phyloP scores from a whole-genome alignment of 2,329 filamentous ascomycete species.

The Diaporthe capsici region DNA sequence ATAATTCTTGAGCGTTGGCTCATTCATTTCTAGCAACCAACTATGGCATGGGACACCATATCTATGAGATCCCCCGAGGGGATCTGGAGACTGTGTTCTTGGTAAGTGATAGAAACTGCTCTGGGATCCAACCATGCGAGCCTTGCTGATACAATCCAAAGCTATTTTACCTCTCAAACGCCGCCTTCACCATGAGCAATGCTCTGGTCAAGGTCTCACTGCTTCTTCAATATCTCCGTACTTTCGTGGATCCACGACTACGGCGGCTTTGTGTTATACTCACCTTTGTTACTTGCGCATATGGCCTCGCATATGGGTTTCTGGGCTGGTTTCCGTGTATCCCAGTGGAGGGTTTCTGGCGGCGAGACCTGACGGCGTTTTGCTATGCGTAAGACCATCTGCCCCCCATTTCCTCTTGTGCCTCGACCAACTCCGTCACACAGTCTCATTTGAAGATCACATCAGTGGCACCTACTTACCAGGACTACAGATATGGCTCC shows the following conservation, averaged over 20 bases:
- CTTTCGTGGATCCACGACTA: slow-evolving; percentile 32
- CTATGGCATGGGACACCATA: slow-evolving; percentile 32
- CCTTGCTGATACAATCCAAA: background rate
- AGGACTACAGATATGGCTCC: slow-evolving; percentile 50
- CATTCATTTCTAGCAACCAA: background rate
- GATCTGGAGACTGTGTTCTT: slow-evolving; percentile 29
- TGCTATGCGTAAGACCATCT: slow-evolving; percentile 10
- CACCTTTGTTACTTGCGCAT: slow-evolving; percentile 41
- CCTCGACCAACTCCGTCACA: too few relatives aligned
- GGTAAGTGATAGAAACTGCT: background rate
- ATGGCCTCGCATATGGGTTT: slow-evolving; percentile 45
- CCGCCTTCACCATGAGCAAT: slow-evolving; percentile 42
- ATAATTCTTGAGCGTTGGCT: background rate
- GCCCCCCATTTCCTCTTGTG: too few relatives aligned
- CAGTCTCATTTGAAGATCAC: background rate
- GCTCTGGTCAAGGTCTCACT: slow-evolving; percentile 44
- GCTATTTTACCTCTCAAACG: slow-evolving; percentile 43
- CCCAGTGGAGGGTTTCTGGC: slow-evolving; percentile 45
- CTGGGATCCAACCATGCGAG: accelerated
- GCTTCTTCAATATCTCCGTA: slow-evolving; percentile 43
- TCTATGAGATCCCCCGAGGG: background rate
- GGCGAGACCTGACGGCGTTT: background rate
- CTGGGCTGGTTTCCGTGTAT: slow-evolving; percentile 48
- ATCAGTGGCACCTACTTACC: background rate
- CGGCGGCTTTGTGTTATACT: slow-evolving; percentile 40